phyloP scores from a whole-genome alignment of 495 filamentous ascomycete species.

The Annulohypoxylon nitens region DNA sequence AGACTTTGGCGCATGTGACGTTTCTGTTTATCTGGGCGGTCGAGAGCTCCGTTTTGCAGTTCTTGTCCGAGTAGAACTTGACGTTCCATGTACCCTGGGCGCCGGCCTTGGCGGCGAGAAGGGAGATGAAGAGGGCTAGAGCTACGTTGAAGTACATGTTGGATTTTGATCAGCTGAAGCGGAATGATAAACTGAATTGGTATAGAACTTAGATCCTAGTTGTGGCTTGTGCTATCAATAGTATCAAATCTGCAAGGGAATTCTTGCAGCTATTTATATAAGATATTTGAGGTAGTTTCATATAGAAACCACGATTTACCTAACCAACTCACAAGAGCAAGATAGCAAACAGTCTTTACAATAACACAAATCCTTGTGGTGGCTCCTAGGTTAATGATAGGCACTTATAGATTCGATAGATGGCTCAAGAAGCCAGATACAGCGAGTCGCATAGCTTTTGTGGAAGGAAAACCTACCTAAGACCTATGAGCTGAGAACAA shows the following conservation, averaged over 20 bases:
- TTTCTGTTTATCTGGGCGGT: neutral
- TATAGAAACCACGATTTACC: neutral
- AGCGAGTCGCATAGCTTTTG: neutral
- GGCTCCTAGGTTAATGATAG: neutral
- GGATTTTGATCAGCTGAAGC: too few relatives aligned
- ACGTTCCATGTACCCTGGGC: neutral
- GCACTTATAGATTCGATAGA: neutral
- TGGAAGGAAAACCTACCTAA: neutral
- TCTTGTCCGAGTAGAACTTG: neutral
- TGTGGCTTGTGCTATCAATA: neutral
- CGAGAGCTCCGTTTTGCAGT: neutral
- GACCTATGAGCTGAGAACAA: neutral
- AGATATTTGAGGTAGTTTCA: neutral
- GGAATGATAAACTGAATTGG: too few relatives aligned
- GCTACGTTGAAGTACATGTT: neutral
- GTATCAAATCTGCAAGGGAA: neutral
- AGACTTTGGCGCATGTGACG: neutral
- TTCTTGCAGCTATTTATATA: neutral
- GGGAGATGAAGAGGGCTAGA: neutral
- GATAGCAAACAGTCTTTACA: neutral
- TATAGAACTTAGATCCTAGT: neutral
- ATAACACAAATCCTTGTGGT: neutral
- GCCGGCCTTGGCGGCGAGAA: neutral
- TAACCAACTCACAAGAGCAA: neutral
- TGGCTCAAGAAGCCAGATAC: neutral